Evolutionary conservation across 2,329 filamentous ascomycete genomes (phyloP).

Genomic region (Shiraia bambusicola): DNA sequence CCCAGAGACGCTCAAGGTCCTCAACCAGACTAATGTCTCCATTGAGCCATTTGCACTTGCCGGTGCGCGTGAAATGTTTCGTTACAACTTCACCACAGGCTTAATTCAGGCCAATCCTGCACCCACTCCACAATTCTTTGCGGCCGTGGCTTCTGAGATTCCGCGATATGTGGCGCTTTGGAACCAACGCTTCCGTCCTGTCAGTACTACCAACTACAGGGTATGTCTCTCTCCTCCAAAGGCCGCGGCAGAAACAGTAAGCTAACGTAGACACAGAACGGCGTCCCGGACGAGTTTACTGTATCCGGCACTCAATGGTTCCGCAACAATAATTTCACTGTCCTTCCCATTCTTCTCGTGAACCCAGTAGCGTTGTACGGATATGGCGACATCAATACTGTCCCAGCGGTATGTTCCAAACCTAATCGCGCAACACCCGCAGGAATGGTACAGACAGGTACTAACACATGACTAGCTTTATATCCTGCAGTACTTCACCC

Average conservation of each 20-base stretch:
- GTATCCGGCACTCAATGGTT: conserved; percentile 41
- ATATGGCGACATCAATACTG: conserved; percentile 42
- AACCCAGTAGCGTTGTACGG: conserved; percentile 42
- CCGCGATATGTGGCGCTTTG: conserved; percentile 38
- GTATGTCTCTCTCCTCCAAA: conserved; percentile 21
- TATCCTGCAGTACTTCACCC: conserved; percentile 43
- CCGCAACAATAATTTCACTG: conserved; percentile 39
- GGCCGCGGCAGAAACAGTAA: conserved; percentile 6
- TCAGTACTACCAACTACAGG: conserved; percentile 40
- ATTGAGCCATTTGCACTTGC: conserved; percentile 37
- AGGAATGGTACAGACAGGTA: conserved; percentile 24
- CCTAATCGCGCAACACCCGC: conserved; percentile 13
- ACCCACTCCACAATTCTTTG: conserved; percentile 25
- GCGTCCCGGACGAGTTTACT: conserved; percentile 39
- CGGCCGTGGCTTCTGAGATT: conserved; percentile 33
- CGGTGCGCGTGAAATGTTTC: conserved; percentile 35
- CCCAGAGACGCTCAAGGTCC: conserved; percentile 38
- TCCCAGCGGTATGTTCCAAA: conserved; percentile 40
- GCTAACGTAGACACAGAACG: conserved; percentile 34
- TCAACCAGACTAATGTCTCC: conserved; percentile 36
- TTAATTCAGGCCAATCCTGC: conserved; percentile 25
- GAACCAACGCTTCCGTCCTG: conserved; percentile 35
- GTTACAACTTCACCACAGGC: conserved; percentile 38
- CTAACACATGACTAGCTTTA: conserved; percentile 41
- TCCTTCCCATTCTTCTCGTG: conserved; percentile 37